A percentile compares a stretch with the other conserved stretches of the same genome.
Evolutionary conservation across 768 basidiomycete genomes (phyloP).

Genomic region (Tricholoma bakamatsutake): DNA sequence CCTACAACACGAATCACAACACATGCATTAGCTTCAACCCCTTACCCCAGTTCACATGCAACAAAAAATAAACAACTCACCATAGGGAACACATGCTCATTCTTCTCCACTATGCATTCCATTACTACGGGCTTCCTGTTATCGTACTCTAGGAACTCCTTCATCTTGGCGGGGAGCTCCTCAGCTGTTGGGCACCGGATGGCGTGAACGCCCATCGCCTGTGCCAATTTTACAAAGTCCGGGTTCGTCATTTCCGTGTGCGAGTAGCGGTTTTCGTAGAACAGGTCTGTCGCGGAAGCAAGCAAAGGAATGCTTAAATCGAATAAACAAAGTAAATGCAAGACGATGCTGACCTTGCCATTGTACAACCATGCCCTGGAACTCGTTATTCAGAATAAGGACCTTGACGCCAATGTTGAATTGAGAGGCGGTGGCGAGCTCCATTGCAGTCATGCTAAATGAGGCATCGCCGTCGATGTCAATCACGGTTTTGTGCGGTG

Average conservation of each 20-base stretch:
- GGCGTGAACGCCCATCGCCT: conserved; percentile 90
- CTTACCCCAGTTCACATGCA: not conserved
- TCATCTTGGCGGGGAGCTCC: conserved; percentile 93
- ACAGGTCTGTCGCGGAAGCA: conserved; percentile 53
- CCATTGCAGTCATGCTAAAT: conserved; percentile 99
- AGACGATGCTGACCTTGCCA: conserved; percentile 76
- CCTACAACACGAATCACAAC: conserved; percentile 32
- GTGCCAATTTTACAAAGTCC: conserved; percentile 85
- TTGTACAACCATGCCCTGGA: conserved; percentile 98
- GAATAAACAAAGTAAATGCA: not conserved
- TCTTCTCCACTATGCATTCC: conserved; percentile 82
- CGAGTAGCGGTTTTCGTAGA: conserved; percentile 95
- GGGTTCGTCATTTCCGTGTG: conserved; percentile 96
- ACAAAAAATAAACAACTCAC: conserved; percentile 31
- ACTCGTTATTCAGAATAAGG: conserved; percentile 90
- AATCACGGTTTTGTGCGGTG: conserved; percentile 87
- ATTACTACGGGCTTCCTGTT: conserved; percentile 79
- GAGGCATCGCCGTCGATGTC: conserved; percentile 98
- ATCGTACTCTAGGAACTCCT: conserved; percentile 96
- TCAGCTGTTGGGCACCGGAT: conserved; percentile 63
- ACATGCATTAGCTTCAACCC: conserved; percentile 4
- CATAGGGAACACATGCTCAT: conserved; percentile 92
- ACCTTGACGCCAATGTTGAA: conserved; percentile 94
- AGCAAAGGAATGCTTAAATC: not conserved
- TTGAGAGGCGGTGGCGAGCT: conserved; percentile 89